A percentile compares a stretch with the other conserved stretches of the same genome.
phyloP scores from a whole-genome alignment of 2,329 filamentous ascomycete genomes.

The Domatiomyces globalis region DNA sequence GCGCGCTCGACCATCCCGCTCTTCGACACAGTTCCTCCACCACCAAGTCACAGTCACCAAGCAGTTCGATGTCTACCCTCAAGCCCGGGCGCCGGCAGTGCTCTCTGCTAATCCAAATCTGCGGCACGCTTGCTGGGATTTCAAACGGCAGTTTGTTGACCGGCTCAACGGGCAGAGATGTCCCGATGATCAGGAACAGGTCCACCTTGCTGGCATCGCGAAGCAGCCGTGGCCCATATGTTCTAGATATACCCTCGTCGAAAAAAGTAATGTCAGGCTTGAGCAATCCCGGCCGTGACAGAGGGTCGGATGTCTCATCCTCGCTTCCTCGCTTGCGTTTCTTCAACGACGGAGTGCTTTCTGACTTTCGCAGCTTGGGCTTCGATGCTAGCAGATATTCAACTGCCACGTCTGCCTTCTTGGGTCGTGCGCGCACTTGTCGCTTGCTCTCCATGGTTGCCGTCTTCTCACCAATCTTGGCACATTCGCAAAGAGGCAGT shows the following conservation, averaged over 20 bases:
- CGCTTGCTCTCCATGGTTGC: conserved; percentile 24
- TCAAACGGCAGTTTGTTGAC: conserved; percentile 82
- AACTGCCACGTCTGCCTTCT: conserved; percentile 15
- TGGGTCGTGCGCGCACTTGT: conserved; percentile 11
- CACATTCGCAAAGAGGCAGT: conserved; percentile 54
- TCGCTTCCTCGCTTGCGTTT: conserved; percentile 29
- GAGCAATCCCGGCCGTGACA: conserved; percentile 62
- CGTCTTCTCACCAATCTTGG: conserved; percentile 1
- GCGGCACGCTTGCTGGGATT: conserved; percentile 64
- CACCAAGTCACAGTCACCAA: conserved; percentile 89
- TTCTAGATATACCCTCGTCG: conserved; percentile 72
- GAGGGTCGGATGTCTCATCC: conserved; percentile 44
- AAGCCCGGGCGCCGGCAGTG: conserved; percentile 44
- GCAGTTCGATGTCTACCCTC: conserved; percentile 87
- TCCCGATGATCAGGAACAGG: conserved; percentile 89
- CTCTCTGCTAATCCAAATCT: conserved; percentile 57
- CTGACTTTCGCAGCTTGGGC: conserved; percentile 6
- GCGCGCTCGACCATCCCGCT: conserved; percentile 50
- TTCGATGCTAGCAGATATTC: conserved; percentile 17
- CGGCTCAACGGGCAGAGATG: conserved; percentile 85
- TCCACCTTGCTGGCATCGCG: conserved; percentile 65
- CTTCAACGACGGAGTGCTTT: conserved; percentile 25
- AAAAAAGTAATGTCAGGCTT: conserved; percentile 95
- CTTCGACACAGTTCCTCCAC: conserved; percentile 73
- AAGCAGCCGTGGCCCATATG: conserved; percentile 66